These are phyloP conservation scores for Stephania cephalantha DNA, from an alignment of 164 flowering plant species.

Conservation along the genomic window DNA sequence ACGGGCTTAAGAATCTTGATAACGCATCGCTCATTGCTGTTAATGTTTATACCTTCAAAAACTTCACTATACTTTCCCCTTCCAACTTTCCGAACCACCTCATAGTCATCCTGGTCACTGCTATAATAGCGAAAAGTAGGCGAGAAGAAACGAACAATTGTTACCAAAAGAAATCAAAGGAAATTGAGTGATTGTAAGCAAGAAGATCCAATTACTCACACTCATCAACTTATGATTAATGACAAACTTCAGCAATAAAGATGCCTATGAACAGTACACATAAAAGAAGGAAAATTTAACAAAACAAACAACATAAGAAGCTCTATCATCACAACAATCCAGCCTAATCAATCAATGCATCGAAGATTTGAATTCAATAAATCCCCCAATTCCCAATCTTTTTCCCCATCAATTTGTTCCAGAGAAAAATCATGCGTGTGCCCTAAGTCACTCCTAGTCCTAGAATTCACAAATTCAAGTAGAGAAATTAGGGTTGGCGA, in stretches of 20 bases:
- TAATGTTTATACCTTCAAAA: slow-evolving; percentile 50
- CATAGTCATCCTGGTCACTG: slow-evolving; percentile 69
- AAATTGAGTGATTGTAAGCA: not conserved
- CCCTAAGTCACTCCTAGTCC: too few species aligned
- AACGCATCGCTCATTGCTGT: slow-evolving; percentile 48
- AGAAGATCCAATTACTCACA: too few species aligned
- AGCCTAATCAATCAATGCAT: not conserved
- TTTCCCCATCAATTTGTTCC: too few species aligned
- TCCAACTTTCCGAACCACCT: slow-evolving; percentile 61
- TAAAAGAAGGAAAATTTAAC: too few species aligned
- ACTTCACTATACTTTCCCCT: slow-evolving; percentile 74
- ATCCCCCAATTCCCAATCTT: not conserved
- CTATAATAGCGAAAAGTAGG: not conserved
- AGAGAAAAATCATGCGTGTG: too few species aligned
- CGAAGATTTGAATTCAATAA: slow-evolving; percentile 8
- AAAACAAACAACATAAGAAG: not conserved
- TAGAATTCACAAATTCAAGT: not conserved
- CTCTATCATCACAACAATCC: not conserved
- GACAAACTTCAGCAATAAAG: too few species aligned
- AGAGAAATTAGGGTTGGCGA: slow-evolving; percentile 56
- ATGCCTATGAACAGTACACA: too few species aligned
- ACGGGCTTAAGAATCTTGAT: slow-evolving; percentile 83
- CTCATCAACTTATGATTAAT: too few species aligned
- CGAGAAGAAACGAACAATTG: not conserved
- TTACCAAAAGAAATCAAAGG: not conserved